A percentile compares a stretch with the other conserved stretches of the same genome.
phyloP scores from a whole-genome alignment of 2,329 filamentous ascomycete genomes.

The Fusarium lyarnte region DNA sequence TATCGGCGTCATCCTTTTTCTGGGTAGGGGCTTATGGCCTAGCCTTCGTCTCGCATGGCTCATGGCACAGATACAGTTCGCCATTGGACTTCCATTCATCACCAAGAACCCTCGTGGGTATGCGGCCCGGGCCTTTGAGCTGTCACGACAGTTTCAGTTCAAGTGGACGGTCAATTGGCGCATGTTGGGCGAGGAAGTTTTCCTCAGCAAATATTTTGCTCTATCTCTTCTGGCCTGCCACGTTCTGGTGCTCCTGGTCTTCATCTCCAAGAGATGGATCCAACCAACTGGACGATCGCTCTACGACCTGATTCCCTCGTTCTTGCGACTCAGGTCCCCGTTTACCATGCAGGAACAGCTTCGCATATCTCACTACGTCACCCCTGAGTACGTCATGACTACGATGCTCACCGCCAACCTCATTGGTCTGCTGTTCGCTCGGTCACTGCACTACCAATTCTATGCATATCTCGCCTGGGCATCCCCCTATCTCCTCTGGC shows the following conservation, averaged over 20 bases:
- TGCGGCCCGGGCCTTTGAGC: constrained; percentile 84
- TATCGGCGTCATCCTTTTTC: constrained; percentile 78
- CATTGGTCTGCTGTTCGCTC: constrained; percentile 84
- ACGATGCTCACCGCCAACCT: constrained; percentile 79
- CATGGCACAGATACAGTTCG: constrained; percentile 81
- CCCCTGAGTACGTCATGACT: constrained; percentile 78
- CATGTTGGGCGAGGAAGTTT: constrained; percentile 85
- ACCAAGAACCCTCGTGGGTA: constrained; percentile 75
- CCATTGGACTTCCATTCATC: constrained; percentile 74
- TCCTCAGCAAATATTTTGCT: constrained; percentile 76
- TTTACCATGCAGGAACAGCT: constrained; percentile 63
- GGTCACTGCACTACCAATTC: constrained; percentile 95
- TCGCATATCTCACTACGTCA: constrained; percentile 66
- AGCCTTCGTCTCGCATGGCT: constrained; percentile 75
- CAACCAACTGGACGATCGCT: constrained; percentile 70
- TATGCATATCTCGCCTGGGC: constrained; percentile 92
- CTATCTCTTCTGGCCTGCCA: constrained; percentile 73
- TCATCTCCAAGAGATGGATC: constrained; percentile 76
- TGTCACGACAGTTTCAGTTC: constrained; percentile 91
- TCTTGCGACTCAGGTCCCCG: constrained; percentile 56
- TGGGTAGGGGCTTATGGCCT: constrained; percentile 73
- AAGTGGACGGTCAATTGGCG: constrained; percentile 99
- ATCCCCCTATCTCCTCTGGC: constrained; percentile 88
- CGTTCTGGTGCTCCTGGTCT: constrained; percentile 70
- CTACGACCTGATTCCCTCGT: constrained; percentile 59